Evolutionary conservation across 805 yeast species (phyloP).

Genomic region (Martiniozyma abietophila): DNA sequence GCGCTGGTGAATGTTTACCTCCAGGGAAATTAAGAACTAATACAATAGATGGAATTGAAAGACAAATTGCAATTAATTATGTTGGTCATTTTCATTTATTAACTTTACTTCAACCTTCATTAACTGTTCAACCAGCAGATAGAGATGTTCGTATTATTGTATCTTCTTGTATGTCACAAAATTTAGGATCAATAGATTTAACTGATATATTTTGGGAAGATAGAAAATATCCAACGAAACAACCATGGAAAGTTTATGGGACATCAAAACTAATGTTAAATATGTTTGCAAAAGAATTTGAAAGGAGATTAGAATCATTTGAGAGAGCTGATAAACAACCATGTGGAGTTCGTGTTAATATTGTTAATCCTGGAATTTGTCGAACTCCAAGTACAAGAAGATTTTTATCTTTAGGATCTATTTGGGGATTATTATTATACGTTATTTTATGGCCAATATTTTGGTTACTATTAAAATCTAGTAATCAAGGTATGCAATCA

Average conservation of each 20-base stretch:
- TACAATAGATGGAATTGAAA: constrained; percentile 76
- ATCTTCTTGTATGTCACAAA: constrained; percentile 72
- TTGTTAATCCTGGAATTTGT: constrained; percentile 90
- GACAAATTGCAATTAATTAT: constrained; percentile 77
- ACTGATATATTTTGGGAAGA: constrained; percentile 55
- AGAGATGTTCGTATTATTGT: constrained; percentile 80
- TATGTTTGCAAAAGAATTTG: constrained; percentile 71
- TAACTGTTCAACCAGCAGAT: constrained; percentile 87
- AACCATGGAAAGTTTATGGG: constrained; percentile 75
- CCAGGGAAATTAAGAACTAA: constrained; percentile 53
- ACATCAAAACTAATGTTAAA: constrained; percentile 70
- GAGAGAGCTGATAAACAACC: constrained; percentile 68
- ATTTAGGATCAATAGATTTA: constrained; percentile 57
- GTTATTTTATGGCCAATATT: constrained; percentile 68
- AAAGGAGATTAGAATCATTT: constrained; percentile 47
- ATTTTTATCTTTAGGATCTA: constrained; percentile 64
- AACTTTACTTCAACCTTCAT: constrained; percentile 70
- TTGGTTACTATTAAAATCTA: constrained; percentile 72
- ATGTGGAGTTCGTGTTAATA: constrained; percentile 55
- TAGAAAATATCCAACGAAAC: constrained; percentile 45
- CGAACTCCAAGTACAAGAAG: constrained; percentile 81
- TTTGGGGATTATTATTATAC: constrained; percentile 52
- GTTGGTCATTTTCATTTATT: constrained; percentile 74
- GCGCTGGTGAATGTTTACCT: constrained; percentile 80
- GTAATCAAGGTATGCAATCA: constrained; percentile 74